Conservation (phyloP, 1,284 basidiomycete species). For the Ceratobasidium sp. region DNA sequence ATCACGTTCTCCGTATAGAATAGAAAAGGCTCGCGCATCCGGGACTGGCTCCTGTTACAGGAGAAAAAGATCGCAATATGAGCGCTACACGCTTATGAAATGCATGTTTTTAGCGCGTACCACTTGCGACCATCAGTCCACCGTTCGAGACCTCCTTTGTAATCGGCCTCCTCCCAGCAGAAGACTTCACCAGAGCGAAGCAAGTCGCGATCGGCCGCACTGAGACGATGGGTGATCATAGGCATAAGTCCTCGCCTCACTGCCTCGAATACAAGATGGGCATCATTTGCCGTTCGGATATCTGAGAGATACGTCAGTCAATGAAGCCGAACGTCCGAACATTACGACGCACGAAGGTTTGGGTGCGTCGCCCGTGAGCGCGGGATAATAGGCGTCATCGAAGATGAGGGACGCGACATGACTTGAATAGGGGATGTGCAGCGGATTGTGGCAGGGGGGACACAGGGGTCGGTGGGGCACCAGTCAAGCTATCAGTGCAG, state of each 20-base stretch:
- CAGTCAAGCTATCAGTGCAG: background rate
- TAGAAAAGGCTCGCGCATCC: conserved; percentile 51
- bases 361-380: conserved; percentile 47
- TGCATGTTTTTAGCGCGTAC: conserved; percentile 12
- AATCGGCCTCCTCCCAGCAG: conserved; percentile 50
- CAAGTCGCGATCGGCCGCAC: conserved; percentile 49
- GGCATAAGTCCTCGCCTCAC: conserved; percentile 48
- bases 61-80: background rate
- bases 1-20: conserved; percentile 50
- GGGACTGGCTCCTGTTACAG: conserved; percentile 45
- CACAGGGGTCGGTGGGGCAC: background rate
- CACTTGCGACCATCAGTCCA: conserved; percentile 52
- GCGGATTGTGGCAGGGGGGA: conserved; percentile 22
- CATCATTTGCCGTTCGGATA: conserved; percentile 50
- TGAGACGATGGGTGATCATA: conserved; percentile 48
- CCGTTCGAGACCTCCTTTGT: conserved; percentile 51
- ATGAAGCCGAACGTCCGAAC: background rate
- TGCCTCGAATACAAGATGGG: conserved; percentile 50
- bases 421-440: conserved; percentile 2
- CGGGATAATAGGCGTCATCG: conserved; percentile 38
- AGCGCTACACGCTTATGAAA: too few species aligned
- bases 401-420: conserved; percentile 37
- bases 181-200: conserved; percentile 49
- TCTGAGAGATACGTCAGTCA: conserved; percentile 30
- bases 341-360: conserved; percentile 47